A percentile compares a stretch with the other conserved stretches of the same genome.
Evolutionary conservation across 371 early-diverging fungal genomes (phyloP).

Genomic region (Mortierella sp.): DNA sequence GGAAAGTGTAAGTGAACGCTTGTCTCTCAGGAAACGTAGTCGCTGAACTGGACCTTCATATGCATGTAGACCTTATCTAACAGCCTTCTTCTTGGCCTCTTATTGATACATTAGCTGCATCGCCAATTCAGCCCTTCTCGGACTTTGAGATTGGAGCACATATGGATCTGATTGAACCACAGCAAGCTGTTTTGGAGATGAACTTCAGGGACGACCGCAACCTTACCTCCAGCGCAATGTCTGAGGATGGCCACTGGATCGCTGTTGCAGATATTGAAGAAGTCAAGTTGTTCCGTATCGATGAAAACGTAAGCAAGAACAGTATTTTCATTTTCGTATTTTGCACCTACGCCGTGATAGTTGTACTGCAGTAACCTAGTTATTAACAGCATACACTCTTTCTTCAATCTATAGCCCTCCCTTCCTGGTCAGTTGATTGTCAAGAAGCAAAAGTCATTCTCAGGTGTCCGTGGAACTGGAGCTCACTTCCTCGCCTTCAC

Average conservation of each 20-base stretch:
- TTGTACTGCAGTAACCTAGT: background rate
- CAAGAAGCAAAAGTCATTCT: conserved; percentile 66
- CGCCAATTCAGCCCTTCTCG: conserved; percentile 45
- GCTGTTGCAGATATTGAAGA: conserved; percentile 85
- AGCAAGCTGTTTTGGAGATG: conserved; percentile 73
- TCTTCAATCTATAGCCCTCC: conserved; percentile 35
- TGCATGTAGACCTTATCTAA: background rate
- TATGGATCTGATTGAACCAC: conserved; percentile 72
- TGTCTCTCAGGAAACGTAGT: background rate
- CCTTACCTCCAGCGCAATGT: conserved; percentile 81
- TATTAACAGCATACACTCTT: background rate
- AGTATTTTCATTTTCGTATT: too few species aligned
- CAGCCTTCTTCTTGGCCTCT: background rate
- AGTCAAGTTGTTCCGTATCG: conserved; percentile 79
- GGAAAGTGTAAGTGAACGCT: conserved; percentile 63
- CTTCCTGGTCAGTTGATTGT: conserved; percentile 63
- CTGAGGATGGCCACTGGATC: conserved; percentile 88
- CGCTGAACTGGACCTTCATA: background rate
- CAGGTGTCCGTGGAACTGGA: conserved; percentile 62
- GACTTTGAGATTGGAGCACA: conserved; percentile 56
- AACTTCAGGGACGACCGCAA: conserved; percentile 73
- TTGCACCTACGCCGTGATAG: background rate
- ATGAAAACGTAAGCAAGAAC: conserved; percentile 61
- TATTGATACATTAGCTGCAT: conserved; percentile 26
- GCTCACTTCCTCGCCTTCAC: conserved; percentile 78